Conservation (phyloP, 495 filamentous ascomycete genomes). For the Penicillium manginii region DNA sequence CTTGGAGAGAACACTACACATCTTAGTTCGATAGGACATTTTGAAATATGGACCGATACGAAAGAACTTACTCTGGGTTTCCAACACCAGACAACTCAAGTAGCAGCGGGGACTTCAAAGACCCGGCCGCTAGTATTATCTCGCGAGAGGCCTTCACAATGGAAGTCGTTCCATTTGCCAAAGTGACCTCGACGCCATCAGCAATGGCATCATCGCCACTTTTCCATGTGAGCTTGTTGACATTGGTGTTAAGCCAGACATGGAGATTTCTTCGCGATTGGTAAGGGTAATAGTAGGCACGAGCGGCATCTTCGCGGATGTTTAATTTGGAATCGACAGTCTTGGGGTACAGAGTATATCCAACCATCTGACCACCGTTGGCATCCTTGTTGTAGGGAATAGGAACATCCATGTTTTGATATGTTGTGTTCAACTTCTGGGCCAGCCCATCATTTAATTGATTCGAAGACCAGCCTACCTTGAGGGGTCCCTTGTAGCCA, state of each 20-base stretch:
- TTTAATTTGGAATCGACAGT: slow-evolving; percentile 26
- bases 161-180: slow-evolving; percentile 22
- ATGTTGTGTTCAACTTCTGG: slow-evolving; percentile 25
- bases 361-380: slow-evolving; percentile 30
- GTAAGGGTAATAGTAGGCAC: slow-evolving; percentile 30
- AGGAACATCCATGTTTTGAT: slow-evolving; percentile 22
- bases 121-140: slow-evolving; percentile 24
- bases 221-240: slow-evolving; percentile 29
- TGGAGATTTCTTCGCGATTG: slow-evolving; percentile 25
- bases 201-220: slow-evolving; percentile 12
- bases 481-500: slow-evolving; percentile 28
- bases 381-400: slow-evolving; percentile 26
- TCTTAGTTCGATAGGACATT: neutral
- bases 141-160: slow-evolving; percentile 25
- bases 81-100: slow-evolving; percentile 26
- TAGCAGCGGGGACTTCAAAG: slow-evolving; percentile 22
- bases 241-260: slow-evolving; percentile 28
- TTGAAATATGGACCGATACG: too few relatives aligned
- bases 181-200: slow-evolving; percentile 26
- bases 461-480: slow-evolving; percentile 27
- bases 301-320: slow-evolving; percentile 32
- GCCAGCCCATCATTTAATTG: slow-evolving; percentile 29
- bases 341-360: slow-evolving; percentile 25
- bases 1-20: slow-evolving; percentile 21
- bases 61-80: slow-evolving; percentile 23